Percentiles rank a stretch among this genome's conserved stretches.
Evolutionary conservation across 805 yeast species (phyloP).

Genomic region (Candida coleopterorum): DNA sequence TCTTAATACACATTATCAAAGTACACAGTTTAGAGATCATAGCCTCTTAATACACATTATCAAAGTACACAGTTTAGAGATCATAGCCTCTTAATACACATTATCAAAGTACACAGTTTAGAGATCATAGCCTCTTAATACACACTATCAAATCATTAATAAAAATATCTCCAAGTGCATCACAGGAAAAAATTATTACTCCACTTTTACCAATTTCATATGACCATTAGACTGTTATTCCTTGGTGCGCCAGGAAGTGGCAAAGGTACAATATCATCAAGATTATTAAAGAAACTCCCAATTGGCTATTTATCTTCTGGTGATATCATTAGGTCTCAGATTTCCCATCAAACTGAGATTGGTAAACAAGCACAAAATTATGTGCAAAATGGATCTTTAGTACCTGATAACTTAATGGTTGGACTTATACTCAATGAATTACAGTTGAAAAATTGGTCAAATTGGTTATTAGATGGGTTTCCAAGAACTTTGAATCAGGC

Average conservation of each 20-base stretch:
- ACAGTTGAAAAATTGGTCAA: conserved; percentile 36
- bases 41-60: too few species aligned
- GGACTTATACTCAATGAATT: conserved; percentile 52
- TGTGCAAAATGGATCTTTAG: conserved; percentile 59
- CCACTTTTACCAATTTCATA: too few species aligned
- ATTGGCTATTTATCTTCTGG: conserved; percentile 75
- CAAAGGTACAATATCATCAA: conserved; percentile 82
- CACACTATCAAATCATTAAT: not conserved
- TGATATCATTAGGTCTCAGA: conserved; percentile 70
- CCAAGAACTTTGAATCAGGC: conserved; percentile 84
- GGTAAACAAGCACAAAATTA: conserved; percentile 55
- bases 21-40: too few species aligned
- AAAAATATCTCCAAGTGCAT: too few species aligned
- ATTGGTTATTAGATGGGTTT: conserved; percentile 87
- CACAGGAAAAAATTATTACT: too few species aligned
- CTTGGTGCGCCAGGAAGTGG: conserved; percentile 97
- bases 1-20: too few species aligned
- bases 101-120: too few species aligned
- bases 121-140: not conserved
- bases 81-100: too few species aligned
- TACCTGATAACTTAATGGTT: conserved; percentile 72
- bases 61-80: too few species aligned
- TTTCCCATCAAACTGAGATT: conserved; percentile 46
- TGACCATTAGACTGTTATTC: conserved; percentile 43
- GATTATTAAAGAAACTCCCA: conserved; percentile 52